Evolutionary conservation across 768 basidiomycete species (phyloP).

Genomic region (Tylopilus subfusipes): DNA sequence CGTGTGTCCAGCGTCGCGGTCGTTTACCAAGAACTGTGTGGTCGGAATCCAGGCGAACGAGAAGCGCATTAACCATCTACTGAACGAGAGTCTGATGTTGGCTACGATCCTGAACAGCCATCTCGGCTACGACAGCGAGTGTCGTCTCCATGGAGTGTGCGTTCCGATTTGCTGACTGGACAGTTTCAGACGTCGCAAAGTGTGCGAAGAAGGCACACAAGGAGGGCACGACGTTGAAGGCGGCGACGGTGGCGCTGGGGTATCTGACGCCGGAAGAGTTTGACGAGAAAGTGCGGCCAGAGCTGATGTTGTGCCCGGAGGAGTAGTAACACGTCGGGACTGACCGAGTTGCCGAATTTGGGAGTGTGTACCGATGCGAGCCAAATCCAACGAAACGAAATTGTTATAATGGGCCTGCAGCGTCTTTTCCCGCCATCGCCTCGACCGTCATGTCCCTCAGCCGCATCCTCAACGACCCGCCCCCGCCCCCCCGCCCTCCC

Average conservation of each 20-base stretch:
- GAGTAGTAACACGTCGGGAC: conserved; percentile 35
- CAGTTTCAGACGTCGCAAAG: conserved; percentile 81
- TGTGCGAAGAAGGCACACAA: conserved; percentile 99
- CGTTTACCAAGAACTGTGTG: conserved; percentile 96
- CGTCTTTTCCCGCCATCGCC: conserved; percentile 32
- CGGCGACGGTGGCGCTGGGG: conserved; percentile 86
- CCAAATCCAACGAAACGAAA: conserved; percentile 37
- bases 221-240: conserved; percentile 94
- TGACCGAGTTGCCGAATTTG: conserved; percentile 29
- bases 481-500: conserved; percentile 37
- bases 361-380: conserved; percentile 32
- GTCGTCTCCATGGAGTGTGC: conserved; percentile 2
- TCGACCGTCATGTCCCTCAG: conserved; percentile 64
- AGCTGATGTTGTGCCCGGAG: conserved; percentile 82
- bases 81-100: conserved; percentile 97
- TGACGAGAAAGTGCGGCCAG: conserved; percentile 88
- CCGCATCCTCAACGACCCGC: conserved; percentile 76
- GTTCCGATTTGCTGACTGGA: conserved; percentile 6
- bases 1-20: conserved; percentile 61
- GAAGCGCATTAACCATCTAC: conserved; percentile 79
- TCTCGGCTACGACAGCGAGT: conserved; percentile 95
- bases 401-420: conserved; percentile 13
- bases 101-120: conserved; percentile 96
- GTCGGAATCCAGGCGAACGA: conserved; percentile 97
- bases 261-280: conserved; percentile 89